Conservation (phyloP, 345 rosid species). For the Gossypium thurberi region DNA sequence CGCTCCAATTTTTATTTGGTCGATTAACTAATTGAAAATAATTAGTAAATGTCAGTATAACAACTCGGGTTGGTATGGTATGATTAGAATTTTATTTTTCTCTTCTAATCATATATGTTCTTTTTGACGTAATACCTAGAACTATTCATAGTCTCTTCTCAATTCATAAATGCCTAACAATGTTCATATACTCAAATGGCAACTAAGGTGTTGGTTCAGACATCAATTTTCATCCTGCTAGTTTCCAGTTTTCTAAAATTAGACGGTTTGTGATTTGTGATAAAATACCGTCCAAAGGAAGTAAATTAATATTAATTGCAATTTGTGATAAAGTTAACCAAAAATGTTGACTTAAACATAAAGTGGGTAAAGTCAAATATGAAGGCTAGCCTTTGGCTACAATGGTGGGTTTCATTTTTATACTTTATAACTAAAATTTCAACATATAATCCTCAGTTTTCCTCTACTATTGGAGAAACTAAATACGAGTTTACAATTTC, state of each 20-base stretch:
- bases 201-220: not conserved
- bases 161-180: no score
- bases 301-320: not conserved
- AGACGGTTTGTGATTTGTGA: not conserved
- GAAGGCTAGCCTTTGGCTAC: not conserved
- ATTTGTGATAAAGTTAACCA: conserved; percentile 4
- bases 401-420: not conserved
- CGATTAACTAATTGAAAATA: no score
- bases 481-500: no score
- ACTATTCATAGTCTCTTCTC: no score
- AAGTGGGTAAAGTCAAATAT: not conserved
- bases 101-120: not conserved
- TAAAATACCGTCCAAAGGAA: not conserved
- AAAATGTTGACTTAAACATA: not conserved
- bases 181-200: no score
- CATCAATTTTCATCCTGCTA: not conserved
- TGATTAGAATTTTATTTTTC: not conserved
- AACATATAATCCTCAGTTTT: no score
- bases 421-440: not conserved
- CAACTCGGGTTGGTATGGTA: not conserved
- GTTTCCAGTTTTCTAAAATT: not conserved
- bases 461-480: no score
- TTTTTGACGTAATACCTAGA: not conserved
- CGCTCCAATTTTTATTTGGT: not conserved
- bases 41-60: not conserved